phyloP scores from a whole-genome alignment of 2,329 filamentous ascomycete species.

The Arthroderma uncinatum region DNA sequence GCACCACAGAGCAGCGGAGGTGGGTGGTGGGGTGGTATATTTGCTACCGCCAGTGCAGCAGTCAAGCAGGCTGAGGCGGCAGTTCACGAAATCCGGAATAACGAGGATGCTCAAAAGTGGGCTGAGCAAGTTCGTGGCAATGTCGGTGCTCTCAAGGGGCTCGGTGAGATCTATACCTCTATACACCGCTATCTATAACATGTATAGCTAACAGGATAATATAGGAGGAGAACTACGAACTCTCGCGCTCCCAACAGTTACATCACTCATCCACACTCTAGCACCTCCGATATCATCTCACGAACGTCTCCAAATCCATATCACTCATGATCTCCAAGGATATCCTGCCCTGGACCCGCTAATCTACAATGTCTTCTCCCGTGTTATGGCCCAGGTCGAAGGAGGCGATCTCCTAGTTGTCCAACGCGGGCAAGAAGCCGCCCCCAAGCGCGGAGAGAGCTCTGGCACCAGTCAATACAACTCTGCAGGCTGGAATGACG shows the following conservation, averaged over 20 bases:
- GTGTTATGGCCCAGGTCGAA: conserved; percentile 98
- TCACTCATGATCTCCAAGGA: conserved; percentile 86
- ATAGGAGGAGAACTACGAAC: conserved; percentile 75
- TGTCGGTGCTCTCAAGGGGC: conserved; percentile 61
- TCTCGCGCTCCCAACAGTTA: conserved; percentile 86
- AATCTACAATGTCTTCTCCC: conserved; percentile 80
- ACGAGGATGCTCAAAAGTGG: conserved; percentile 94
- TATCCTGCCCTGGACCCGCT: conserved; percentile 91
- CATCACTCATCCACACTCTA: conserved; percentile 85
- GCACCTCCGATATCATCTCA: conserved; percentile 94
- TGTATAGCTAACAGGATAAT: conserved; percentile 9
- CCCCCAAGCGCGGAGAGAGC: conserved; percentile 48
- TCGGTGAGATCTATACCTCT: conserved; percentile 46
- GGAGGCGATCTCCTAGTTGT: conserved; percentile 90
- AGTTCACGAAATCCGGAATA: conserved; percentile 89
- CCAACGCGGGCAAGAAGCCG: conserved; percentile 80
- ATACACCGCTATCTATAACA: not conserved
- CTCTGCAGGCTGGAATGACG: conserved; percentile 63
- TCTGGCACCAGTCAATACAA: conserved; percentile 16
- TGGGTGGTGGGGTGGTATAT: conserved; percentile 80
- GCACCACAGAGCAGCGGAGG: conserved; percentile 46
- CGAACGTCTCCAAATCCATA: conserved; percentile 93
- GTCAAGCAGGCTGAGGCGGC: conserved; percentile 87
- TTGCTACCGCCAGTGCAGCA: conserved; percentile 61
- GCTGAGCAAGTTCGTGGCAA: conserved; percentile 88